Evolutionary conservation across 2,329 filamentous ascomycete species (phyloP).

Genomic region (Aspergillus pseudoviridinutans): DNA sequence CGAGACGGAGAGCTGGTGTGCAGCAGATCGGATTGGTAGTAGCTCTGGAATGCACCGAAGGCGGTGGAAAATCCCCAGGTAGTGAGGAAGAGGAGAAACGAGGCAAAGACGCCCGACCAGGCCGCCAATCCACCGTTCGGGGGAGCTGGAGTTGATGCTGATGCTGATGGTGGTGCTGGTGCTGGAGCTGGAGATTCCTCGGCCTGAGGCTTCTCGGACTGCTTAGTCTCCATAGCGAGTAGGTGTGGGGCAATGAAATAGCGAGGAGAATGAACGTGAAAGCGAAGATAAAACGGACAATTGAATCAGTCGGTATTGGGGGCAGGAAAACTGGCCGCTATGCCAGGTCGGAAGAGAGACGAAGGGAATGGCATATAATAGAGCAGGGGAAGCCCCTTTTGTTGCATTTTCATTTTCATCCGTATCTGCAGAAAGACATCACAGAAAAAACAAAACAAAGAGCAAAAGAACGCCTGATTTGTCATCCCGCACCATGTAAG

Average conservation of each 20-base stretch:
- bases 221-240: background rate
- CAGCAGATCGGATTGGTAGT: constrained; percentile 18
- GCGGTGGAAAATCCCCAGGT: constrained; percentile 18
- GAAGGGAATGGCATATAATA: background rate
- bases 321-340: background rate
- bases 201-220: background rate
- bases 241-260: background rate
- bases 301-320: background rate
- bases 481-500: background rate
- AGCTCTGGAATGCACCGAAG: constrained; percentile 24
- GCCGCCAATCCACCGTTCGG: constrained; percentile 18
- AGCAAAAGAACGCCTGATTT: background rate
- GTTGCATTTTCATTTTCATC: background rate
- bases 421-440: background rate
- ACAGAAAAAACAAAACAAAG: background rate
- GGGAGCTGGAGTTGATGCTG: background rate
- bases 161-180: too few species aligned
- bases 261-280: background rate
- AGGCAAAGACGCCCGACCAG: constrained; percentile 17
- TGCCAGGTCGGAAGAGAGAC: background rate
- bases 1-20: constrained; percentile 26
- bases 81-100: constrained; percentile 19
- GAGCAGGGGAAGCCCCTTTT: background rate
- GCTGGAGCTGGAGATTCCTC: background rate
- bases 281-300: background rate